phyloP scores from a whole-genome alignment of 306 rosid species.

The Citrullus colocynthis region DNA sequence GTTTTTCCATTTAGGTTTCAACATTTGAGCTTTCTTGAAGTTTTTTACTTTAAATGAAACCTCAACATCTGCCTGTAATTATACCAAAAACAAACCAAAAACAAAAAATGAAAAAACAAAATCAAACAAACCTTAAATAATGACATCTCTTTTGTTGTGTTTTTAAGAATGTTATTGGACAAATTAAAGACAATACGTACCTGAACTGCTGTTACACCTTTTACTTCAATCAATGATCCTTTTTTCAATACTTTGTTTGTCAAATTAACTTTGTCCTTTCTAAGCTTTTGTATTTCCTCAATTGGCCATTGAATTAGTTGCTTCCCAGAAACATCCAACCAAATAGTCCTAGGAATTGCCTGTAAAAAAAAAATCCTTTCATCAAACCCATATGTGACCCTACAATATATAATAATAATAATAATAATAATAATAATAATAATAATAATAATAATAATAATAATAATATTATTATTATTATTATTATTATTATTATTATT shows the following conservation, averaged over 20 bases:
- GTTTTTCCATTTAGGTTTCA: conserved; percentile 30
- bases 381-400: no score
- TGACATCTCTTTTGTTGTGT: no score
- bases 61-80: conserved; percentile 60
- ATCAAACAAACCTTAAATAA: no score
- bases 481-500: no score
- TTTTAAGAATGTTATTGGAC: no score
- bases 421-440: no score
- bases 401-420: no score
- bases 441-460: no score
- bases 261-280: conserved; percentile 25
- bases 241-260: conserved; percentile 26
- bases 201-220: conserved; percentile 44
- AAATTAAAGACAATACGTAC: background rate
- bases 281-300: conserved; percentile 40
- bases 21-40: conserved; percentile 28
- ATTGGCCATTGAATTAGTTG: conserved; percentile 80
- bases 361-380: conserved; percentile 6
- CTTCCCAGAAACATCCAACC: conserved; percentile 53
- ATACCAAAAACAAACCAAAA: no score
- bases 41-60: conserved; percentile 32
- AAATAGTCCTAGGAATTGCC: conserved; percentile 61
- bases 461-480: no score
- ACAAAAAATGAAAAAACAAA: no score
- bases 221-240: conserved; percentile 31